Evolutionary conservation across 2,329 filamentous ascomycete genomes (phyloP).

Genomic region (Zymoseptoria brevis): DNA sequence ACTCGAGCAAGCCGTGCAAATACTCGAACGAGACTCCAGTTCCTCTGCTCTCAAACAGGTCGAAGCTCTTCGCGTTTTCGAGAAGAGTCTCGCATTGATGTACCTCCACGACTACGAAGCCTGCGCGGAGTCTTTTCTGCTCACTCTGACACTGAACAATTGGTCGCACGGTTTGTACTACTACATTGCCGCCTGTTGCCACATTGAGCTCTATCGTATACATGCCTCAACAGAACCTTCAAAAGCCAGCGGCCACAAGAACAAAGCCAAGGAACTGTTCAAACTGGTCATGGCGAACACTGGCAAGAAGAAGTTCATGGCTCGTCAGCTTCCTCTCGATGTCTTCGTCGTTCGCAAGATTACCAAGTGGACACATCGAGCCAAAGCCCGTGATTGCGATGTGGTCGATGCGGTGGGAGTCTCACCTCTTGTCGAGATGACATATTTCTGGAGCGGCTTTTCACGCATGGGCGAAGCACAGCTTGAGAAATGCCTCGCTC

Average conservation of each 20-base stretch:
- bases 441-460: slow-evolving; percentile 84
- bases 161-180: slow-evolving; percentile 89
- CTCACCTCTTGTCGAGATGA: slow-evolving; percentile 81
- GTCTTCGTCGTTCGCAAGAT: slow-evolving; percentile 76
- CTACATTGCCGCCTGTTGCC: slow-evolving; percentile 71
- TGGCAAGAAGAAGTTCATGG: slow-evolving; percentile 85
- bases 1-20: slow-evolving; percentile 58
- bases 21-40: slow-evolving; percentile 34
- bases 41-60: slow-evolving; percentile 76
- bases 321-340: slow-evolving; percentile 82
- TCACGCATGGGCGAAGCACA: slow-evolving; percentile 66
- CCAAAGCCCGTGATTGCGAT: slow-evolving; percentile 57
- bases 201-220: slow-evolving; percentile 73
- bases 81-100: slow-evolving; percentile 70
- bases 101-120: slow-evolving; percentile 68
- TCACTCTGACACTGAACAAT: slow-evolving; percentile 67
- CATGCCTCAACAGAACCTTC: slow-evolving; percentile 38
- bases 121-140: slow-evolving; percentile 66
- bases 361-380: slow-evolving; percentile 75
- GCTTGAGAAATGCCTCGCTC: slow-evolving; percentile 54
- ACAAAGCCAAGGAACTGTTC: slow-evolving; percentile 58
- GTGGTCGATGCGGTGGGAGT: slow-evolving; percentile 74
- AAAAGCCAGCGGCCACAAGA: slow-evolving; percentile 40
- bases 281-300: slow-evolving; percentile 63
- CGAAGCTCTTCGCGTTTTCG: slow-evolving; percentile 75